Conservation (phyloP, 2,329 filamentous ascomycete species). For the Penicillium sp. region DNA sequence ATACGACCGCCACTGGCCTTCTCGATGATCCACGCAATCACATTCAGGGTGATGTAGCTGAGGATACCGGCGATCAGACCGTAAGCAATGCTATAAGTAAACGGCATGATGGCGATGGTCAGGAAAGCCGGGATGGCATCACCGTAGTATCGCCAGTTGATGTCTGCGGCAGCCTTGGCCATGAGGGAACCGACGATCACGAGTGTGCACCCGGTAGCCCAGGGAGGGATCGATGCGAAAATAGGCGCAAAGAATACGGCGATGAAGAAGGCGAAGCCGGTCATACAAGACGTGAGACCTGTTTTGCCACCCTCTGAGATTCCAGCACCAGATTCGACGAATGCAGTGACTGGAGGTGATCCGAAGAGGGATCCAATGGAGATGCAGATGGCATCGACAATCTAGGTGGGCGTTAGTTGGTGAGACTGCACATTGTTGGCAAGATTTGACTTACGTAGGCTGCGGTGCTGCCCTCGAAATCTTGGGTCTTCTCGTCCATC, state of each 20-base stretch:
- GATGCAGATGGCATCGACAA: constrained; percentile 73
- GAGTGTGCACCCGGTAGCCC: constrained; percentile 84
- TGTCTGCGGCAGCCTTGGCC: constrained; percentile 68
- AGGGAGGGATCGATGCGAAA: constrained; percentile 81
- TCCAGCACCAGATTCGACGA: constrained; percentile 82
- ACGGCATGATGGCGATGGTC: constrained; percentile 79
- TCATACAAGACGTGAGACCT: constrained; percentile 72
- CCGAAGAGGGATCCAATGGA: constrained; percentile 75
- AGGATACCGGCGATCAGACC: constrained; percentile 76
- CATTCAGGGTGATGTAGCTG: constrained; percentile 71
- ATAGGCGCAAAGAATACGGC: constrained; percentile 85
- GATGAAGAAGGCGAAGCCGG: constrained; percentile 79
- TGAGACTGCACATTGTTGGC: constrained; percentile 27
- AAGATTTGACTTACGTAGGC: constrained; percentile 56
- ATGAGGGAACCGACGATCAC: constrained; percentile 85
- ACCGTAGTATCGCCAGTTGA: constrained; percentile 84
- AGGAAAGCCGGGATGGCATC: constrained; percentile 81
- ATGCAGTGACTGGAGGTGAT: constrained; percentile 74
- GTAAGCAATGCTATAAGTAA: constrained; percentile 83
- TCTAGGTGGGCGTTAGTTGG: constrained; percentile 28
- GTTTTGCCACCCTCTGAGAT: constrained; percentile 84
- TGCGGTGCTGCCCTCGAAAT: constrained; percentile 78
- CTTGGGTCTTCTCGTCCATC: constrained; percentile 74
- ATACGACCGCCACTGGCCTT: constrained; percentile 62
- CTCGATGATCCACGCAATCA: constrained; percentile 62